A percentile compares a stretch with the other conserved stretches of the same genome.
Conservation (phyloP, 1,139 yeast genomes). For the Citeromyces hawaiiensis region DNA sequence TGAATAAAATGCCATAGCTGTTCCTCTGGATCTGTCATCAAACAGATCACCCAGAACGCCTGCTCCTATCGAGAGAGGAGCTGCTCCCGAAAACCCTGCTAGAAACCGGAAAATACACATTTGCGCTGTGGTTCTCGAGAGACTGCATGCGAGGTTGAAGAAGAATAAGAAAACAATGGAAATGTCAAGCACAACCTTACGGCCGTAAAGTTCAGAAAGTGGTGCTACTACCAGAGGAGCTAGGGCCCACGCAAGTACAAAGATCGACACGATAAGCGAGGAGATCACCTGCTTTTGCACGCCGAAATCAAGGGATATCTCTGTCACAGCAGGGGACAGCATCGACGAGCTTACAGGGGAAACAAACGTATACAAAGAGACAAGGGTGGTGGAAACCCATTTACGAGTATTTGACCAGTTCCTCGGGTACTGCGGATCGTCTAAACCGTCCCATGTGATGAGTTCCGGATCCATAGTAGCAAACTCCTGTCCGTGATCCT, state of each 20-base stretch:
- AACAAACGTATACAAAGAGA: slow-evolving; percentile 36
- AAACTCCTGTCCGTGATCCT: slow-evolving; percentile 7
- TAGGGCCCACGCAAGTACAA: slow-evolving; percentile 50
- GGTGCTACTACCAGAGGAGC: slow-evolving; percentile 53
- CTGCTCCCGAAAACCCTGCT: slow-evolving; percentile 56
- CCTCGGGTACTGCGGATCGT: slow-evolving; percentile 48
- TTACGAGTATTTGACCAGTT: slow-evolving; percentile 37
- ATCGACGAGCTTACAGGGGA: slow-evolving; percentile 51
- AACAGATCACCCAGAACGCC: slow-evolving; percentile 57
- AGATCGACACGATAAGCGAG: slow-evolving; percentile 40
- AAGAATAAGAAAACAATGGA: slow-evolving; percentile 36
- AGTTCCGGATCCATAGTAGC: slow-evolving; percentile 36
- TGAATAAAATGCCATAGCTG: slow-evolving; percentile 47
- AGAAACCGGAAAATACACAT: slow-evolving; percentile 43
- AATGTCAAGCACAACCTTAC: slow-evolving; percentile 33
- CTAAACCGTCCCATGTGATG: slow-evolving; percentile 51
- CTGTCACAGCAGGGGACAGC: slow-evolving; percentile 40
- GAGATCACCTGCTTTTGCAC: slow-evolving; percentile 24
- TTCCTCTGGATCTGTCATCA: slow-evolving; percentile 33
- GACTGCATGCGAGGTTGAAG: slow-evolving; percentile 48
- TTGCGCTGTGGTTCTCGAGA: slow-evolving; percentile 36
- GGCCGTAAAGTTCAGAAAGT: slow-evolving; percentile 44
- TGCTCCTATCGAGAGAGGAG: slow-evolving; percentile 60
- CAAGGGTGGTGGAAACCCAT: slow-evolving; percentile 30
- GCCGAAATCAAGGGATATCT: slow-evolving; percentile 28